These are phyloP conservation scores for Anthracocystis panici-leucophaei DNA, from an alignment of 1,284 basidiomycete species.

Conservation along the genomic window DNA sequence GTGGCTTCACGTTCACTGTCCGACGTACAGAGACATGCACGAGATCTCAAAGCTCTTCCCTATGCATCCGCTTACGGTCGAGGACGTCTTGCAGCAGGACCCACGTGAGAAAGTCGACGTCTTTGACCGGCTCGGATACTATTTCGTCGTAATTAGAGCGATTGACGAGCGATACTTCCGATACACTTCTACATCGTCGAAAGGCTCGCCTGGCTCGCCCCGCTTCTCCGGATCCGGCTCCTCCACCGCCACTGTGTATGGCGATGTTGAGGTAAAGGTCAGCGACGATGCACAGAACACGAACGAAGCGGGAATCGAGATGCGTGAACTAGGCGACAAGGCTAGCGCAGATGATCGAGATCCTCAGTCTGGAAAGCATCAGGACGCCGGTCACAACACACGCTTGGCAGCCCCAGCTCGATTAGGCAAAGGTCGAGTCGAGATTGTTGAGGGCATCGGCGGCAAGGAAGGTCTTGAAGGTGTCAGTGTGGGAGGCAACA, in stretches of 20 bases:
- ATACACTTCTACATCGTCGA: constrained; percentile 70
- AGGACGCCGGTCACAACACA: constrained; percentile 17
- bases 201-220: constrained; percentile 36
- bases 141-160: constrained; percentile 89
- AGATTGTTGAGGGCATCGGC: constrained; percentile 74
- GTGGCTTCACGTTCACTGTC: constrained; percentile 93
- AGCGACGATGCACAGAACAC: constrained; percentile 9
- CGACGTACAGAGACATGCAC: constrained; percentile 89
- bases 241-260: constrained; percentile 27
- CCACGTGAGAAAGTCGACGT: constrained; percentile 91
- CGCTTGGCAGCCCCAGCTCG: constrained; percentile 40
- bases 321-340: constrained; percentile 31
- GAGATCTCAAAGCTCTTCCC: constrained; percentile 89
- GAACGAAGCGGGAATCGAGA: constrained; percentile 31
- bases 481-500: constrained; percentile 80
- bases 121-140: constrained; percentile 90
- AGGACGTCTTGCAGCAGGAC: constrained; percentile 95
- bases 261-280: constrained; percentile 23
- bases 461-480: constrained; percentile 75
- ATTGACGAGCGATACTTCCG: constrained; percentile 77
- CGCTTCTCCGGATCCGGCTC: constrained; percentile 18
- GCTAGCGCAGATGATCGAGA: neutral
- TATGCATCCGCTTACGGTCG: constrained; percentile 91
- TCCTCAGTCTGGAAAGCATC: neutral
- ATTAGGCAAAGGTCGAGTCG: constrained; percentile 69